These are phyloP conservation scores for Metschnikowia similis DNA, from an alignment of 805 yeast genomes.

Conservation along the genomic window DNA sequence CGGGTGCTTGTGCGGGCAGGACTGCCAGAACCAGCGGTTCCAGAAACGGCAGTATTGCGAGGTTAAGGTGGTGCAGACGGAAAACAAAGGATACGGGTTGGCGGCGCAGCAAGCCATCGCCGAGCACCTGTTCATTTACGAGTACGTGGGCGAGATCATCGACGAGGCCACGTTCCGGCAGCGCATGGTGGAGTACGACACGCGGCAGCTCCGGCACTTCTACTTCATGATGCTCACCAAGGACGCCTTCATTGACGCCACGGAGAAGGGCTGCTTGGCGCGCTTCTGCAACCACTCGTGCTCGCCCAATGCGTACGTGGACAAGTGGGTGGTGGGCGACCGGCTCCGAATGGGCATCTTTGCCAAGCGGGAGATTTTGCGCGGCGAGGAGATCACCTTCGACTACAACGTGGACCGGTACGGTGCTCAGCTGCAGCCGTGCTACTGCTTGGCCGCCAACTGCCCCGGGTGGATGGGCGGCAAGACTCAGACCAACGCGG, in stretches of 20 bases:
- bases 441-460: conserved; percentile 90
- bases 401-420: conserved; percentile 94
- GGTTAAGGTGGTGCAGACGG: conserved; percentile 81
- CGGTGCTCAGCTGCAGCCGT: conserved; percentile 91
- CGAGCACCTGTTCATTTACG: conserved; percentile 74
- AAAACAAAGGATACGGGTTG: conserved; percentile 84
- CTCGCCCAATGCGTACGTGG: conserved; percentile 90
- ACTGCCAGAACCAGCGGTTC: conserved; percentile 85
- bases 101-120: conserved; percentile 59
- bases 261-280: conserved; percentile 81
- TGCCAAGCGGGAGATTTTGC: conserved; percentile 64
- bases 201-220: conserved; percentile 68
- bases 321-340: conserved; percentile 95
- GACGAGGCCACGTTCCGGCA: conserved; percentile 71
- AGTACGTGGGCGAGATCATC: conserved; percentile 91
- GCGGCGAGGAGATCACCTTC: conserved; percentile 89
- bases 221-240: conserved; percentile 95
- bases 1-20: conserved; percentile 64
- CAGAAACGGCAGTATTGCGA: conserved; percentile 70
- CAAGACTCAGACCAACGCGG: conserved; percentile 92
- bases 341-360: conserved; percentile 92
- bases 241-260: conserved; percentile 93
- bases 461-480: conserved; percentile 96
- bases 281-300: conserved; percentile 95
- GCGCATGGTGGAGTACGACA: conserved; percentile 72